These are phyloP conservation scores for Phytophthora hibernalis DNA, from an alignment of 352 stramenopile species.

Conservation along the genomic window DNA sequence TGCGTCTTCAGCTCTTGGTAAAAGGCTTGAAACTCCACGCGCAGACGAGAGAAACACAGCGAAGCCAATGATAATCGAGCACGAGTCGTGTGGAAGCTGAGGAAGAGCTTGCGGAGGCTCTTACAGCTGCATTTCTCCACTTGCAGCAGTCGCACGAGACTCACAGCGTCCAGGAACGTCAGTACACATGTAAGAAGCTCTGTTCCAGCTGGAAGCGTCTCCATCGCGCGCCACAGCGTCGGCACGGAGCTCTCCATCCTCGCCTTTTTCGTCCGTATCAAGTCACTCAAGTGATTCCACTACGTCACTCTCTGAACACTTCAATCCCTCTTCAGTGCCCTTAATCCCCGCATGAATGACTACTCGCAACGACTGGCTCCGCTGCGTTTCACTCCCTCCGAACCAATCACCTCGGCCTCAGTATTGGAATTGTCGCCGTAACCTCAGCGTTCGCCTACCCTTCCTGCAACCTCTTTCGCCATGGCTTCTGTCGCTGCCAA, in stretches of 20 bases:
- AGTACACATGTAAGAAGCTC: conserved; percentile 40
- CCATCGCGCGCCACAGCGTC: conserved; percentile 19
- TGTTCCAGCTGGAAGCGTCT: conserved; percentile 2
- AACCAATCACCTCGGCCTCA: conserved; percentile 13
- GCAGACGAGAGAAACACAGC: conserved; percentile 37
- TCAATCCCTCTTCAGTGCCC: too few relatives aligned
- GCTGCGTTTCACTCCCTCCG: not conserved
- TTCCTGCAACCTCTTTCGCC: conserved; percentile 53
- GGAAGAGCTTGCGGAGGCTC: conserved; percentile 31
- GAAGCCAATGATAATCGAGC: conserved; percentile 47
- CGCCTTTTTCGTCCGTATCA: not conserved
- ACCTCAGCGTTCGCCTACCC: conserved; percentile 57
- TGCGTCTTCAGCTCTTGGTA: conserved; percentile 64
- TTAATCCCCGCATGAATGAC: not conserved
- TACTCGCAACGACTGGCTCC: conserved; percentile 21
- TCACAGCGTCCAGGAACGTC: conserved; percentile 32
- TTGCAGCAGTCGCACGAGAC: conserved; percentile 27
- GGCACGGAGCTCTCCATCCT: not conserved
- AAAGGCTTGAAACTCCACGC: conserved; percentile 52
- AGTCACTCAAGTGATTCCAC: not conserved
- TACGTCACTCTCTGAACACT: not conserved
- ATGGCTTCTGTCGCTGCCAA: conserved; percentile 91
- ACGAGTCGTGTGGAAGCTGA: conserved; percentile 27
- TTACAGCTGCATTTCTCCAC: conserved; percentile 35
- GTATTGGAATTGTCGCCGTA: conserved; percentile 68